Conservation (phyloP, 2,329 filamentous ascomycete species). For the Sclerotinia trifoliorum region DNA sequence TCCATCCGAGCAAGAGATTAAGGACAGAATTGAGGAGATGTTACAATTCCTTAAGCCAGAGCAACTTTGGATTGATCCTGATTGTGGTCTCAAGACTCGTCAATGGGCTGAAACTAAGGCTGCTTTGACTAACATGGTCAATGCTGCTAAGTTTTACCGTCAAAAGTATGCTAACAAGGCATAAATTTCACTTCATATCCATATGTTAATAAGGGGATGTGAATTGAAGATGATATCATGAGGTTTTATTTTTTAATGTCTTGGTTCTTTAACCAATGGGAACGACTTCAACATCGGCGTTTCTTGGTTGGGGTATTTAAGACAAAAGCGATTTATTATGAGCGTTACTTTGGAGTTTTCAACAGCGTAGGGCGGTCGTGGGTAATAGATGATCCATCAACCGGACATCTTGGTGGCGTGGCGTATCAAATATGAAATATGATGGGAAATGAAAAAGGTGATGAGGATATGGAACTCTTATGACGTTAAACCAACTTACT, state of each 20-base stretch:
- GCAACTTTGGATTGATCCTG: slow-evolving; percentile 99
- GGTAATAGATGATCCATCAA: slow-evolving; percentile 41
- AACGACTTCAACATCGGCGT: slow-evolving; percentile 53
- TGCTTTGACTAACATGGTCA: slow-evolving; percentile 93
- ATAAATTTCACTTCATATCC: slow-evolving; percentile 23
- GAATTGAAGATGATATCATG: slow-evolving; percentile 24
- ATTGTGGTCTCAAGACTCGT: slow-evolving; percentile 98
- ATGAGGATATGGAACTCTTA: slow-evolving; percentile 11
- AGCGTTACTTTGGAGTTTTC: slow-evolving; percentile 31
- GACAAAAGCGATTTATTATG: slow-evolving; percentile 36
- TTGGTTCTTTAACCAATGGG: slow-evolving; percentile 34
- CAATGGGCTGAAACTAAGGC: slow-evolving; percentile 99
- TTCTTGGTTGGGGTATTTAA: slow-evolving; percentile 38
- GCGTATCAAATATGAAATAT: slow-evolving; percentile 14
- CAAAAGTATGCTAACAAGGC: slow-evolving; percentile 64
- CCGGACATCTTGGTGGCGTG: slow-evolving; percentile 36
- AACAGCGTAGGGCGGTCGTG: slow-evolving; percentile 38
- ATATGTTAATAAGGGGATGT: slow-evolving; percentile 23
- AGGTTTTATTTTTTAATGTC: slow-evolving; percentile 24
- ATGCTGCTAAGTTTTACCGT: slow-evolving; percentile 96
- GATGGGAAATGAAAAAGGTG: slow-evolving; percentile 5
- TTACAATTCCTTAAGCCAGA: slow-evolving; percentile 94
- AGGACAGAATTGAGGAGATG: slow-evolving; percentile 97
- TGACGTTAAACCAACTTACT: slow-evolving; percentile 21
- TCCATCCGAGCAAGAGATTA: slow-evolving; percentile 96